Evolutionary conservation across 345 rosid genomes (phyloP).

Genomic region (Camelina hispida): DNA sequence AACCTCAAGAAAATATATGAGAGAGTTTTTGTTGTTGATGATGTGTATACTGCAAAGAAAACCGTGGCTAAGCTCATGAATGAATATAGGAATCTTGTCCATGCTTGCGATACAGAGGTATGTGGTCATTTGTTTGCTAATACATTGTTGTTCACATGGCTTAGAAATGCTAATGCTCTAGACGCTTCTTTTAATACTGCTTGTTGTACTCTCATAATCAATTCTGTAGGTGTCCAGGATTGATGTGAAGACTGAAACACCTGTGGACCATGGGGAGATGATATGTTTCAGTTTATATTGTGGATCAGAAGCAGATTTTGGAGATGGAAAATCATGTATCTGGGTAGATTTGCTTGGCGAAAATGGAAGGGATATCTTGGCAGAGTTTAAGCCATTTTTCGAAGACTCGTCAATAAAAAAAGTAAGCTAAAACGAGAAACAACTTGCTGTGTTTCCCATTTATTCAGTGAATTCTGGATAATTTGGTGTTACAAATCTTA

Average conservation of each 20-base stretch:
- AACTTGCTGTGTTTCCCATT: not conserved
- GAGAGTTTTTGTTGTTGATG: constrained; percentile 66
- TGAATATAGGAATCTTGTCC: constrained; percentile 66
- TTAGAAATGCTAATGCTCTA: constrained; percentile 11
- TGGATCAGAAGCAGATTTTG: constrained; percentile 81
- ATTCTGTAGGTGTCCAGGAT: constrained; percentile 74
- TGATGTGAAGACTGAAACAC: constrained; percentile 90
- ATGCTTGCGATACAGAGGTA: constrained; percentile 99
- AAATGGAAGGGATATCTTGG: constrained; percentile 65
- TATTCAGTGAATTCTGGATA: not conserved
- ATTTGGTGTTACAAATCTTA: constrained; percentile 3
- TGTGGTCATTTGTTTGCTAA: constrained; percentile 25
- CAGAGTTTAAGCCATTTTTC: constrained; percentile 75
- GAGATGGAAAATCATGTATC: constrained; percentile 86
- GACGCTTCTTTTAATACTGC: not conserved
- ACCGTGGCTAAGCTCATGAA: constrained; percentile 66
- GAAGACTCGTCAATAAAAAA: constrained; percentile 72
- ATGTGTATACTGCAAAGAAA: constrained; percentile 60
- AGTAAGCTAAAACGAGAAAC: constrained; percentile 46
- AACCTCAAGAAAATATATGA: constrained; percentile 64
- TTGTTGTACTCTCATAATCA: constrained; percentile 21
- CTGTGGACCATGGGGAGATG: constrained; percentile 87
- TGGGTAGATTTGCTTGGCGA: constrained; percentile 98
- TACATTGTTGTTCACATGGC: constrained; percentile 18
- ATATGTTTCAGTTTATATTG: constrained; percentile 92